Evolutionary conservation across 2,329 filamentous ascomycete genomes (phyloP).

Genomic region (Ilyonectria sp.): DNA sequence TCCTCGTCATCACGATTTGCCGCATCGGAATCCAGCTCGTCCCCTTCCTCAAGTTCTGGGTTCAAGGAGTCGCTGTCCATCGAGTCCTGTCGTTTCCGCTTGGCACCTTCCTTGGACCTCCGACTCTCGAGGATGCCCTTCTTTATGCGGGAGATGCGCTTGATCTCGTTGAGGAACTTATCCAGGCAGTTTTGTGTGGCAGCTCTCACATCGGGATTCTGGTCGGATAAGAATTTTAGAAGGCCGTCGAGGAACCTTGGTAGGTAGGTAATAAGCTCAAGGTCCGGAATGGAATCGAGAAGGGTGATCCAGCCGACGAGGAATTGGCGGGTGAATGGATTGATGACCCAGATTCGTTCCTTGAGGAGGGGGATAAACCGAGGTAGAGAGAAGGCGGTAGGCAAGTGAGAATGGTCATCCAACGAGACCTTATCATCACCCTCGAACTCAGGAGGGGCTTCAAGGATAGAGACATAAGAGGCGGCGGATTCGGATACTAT

Average conservation of each 20-base stretch:
- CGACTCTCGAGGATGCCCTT: slow-evolving; percentile 91
- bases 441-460: slow-evolving; percentile 65
- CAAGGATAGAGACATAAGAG: slow-evolving; percentile 92
- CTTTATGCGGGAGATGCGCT: slow-evolving; percentile 92
- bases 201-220: slow-evolving; percentile 94
- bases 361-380: slow-evolving; percentile 94
- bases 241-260: slow-evolving; percentile 93
- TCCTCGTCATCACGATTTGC: slow-evolving; percentile 71
- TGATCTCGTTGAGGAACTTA: slow-evolving; percentile 93
- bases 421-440: slow-evolving; percentile 64
- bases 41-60: slow-evolving; percentile 72
- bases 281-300: slow-evolving; percentile 94
- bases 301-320: slow-evolving; percentile 96
- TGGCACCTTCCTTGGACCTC: slow-evolving; percentile 77
- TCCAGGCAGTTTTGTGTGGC: slow-evolving; percentile 91
- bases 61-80: slow-evolving; percentile 76
- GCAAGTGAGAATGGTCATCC: slow-evolving; percentile 67
- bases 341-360: slow-evolving; percentile 94
- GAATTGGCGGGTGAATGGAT: slow-evolving; percentile 95
- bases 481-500: slow-evolving; percentile 96
- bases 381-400: slow-evolving; percentile 91
- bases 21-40: slow-evolving; percentile 71
- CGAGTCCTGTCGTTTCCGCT: slow-evolving; percentile 78
- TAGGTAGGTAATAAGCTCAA: slow-evolving; percentile 93
- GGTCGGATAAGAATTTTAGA: slow-evolving; percentile 92